Base-by-base conservation (phyloP, 352 stramenopile genomes). In the Pythium vanterpoolii region DNA sequence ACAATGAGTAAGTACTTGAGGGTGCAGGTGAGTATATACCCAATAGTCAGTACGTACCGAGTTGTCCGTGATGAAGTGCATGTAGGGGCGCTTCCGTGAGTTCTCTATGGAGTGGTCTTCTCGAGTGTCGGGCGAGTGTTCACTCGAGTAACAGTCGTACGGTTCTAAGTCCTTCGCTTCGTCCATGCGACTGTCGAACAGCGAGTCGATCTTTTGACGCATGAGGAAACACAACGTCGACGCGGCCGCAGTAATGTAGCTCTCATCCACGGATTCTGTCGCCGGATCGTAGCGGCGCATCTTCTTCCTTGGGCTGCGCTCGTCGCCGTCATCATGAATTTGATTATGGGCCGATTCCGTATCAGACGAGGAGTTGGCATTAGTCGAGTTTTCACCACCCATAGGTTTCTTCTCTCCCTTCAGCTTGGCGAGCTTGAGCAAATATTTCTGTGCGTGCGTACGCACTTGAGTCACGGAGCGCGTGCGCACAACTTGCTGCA, bases 361-460 rank as follows among this genome's bases (percentile, higher is more conserved):
- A 18, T 70, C 63, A 3, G 63, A 70, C 21, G 44, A 47, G 2
- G 39, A 57, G 49, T 70, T 57, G n/a, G 24, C 30, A 24, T 57
- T 45, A 14, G 49, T 51, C n/a, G n/a, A n/a, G 31, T 11, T 47
- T 4, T 71, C 63, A 45, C 24, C 43, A 10, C 34, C 45, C 30
- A 26, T 45, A 5, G 83, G 72, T 53, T 95, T 89, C 60, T 90
- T 89, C 57, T 92, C 84, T 3, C 75, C 83, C 69, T 90, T 89
- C 21, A 94, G 68, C 70, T 96, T 96, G 66, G 86, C 84, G n/a
- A 96, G 71, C 62, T 96, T 96, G 46, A 96, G 78, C 54, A 96
- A 40, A 56, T 96, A 94, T 56, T 96, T 96, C 38, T 96, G 86
- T 5, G 86, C 86, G 58, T 96, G 86, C 11, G 86, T 96, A 43